A percentile compares a stretch with the other conserved stretches of the same genome.
These are phyloP conservation scores for Paramecium tetraurelia DNA, from an alignment of 73 alveolate species.

Conservation along the genomic window DNA sequence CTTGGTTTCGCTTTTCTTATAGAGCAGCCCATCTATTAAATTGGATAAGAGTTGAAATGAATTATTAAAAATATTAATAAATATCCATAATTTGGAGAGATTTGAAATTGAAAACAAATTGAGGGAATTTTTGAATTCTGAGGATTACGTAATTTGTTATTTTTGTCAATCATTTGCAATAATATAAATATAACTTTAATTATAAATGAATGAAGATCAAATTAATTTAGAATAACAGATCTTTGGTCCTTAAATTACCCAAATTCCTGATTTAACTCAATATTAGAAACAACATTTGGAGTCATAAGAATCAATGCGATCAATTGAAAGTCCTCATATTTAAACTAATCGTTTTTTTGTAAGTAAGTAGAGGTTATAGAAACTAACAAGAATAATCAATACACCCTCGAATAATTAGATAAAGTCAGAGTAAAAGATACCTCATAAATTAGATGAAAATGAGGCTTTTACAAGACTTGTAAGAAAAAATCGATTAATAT, in stretches of 20 bases:
- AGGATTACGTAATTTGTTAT: background rate
- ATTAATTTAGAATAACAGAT: background rate
- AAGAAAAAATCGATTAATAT: background rate
- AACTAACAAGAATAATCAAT: background rate
- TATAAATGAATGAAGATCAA: background rate
- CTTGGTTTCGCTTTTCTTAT: background rate
- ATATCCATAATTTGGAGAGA: background rate
- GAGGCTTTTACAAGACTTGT: background rate
- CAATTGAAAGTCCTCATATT: slow-evolving; percentile 4
- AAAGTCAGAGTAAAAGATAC: background rate
- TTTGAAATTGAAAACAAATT: background rate
- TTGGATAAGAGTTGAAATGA: background rate
- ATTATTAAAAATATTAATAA: background rate
- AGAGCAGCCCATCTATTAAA: background rate
- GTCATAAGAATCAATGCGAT: background rate
- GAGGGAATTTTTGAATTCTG: background rate
- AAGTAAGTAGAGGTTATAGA: background rate
- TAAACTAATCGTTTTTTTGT: background rate
- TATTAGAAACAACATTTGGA: background rate
- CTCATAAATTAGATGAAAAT: background rate
- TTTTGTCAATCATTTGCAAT: background rate
- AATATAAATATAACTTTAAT: background rate
- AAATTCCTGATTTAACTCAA: background rate
- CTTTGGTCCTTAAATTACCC: background rate
- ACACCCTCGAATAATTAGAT: background rate